phyloP scores from a whole-genome alignment of 768 basidiomycete genomes.

The Agrocybe pediades region DNA sequence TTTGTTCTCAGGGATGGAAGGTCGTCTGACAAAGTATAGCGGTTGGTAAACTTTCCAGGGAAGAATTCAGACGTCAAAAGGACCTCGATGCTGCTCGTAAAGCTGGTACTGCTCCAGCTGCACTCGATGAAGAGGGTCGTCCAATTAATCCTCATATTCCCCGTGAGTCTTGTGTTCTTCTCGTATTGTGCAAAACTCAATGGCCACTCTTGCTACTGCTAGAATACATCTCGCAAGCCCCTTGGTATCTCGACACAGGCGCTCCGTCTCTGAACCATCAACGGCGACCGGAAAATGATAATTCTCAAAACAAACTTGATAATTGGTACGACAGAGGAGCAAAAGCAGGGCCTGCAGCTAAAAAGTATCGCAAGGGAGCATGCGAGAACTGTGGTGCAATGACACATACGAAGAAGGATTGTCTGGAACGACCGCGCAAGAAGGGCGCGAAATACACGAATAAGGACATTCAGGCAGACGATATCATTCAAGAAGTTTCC shows the following conservation, averaged over 20 bases:
- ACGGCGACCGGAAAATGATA: constrained; percentile 71
- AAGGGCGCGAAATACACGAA: constrained; percentile 94
- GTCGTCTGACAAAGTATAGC: constrained; percentile 29
- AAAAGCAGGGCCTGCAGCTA: constrained; percentile 87
- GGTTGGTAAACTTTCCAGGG: constrained; percentile 86
- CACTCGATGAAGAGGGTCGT: constrained; percentile 91
- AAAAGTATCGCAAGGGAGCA: constrained; percentile 96
- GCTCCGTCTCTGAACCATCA: constrained; percentile 94
- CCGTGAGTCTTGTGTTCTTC: constrained; percentile 53
- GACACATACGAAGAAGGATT: constrained; percentile 90
- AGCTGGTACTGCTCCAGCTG: constrained; percentile 96
- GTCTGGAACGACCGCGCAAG: constrained; percentile 94
- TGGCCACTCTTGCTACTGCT: not conserved
- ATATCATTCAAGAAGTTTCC: constrained; percentile 80
- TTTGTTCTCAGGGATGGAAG: not conserved
- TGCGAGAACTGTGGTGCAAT: constrained; percentile 99
- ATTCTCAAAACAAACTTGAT: constrained; percentile 68
- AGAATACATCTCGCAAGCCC: constrained; percentile 99
- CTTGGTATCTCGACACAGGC: constrained; percentile 98
- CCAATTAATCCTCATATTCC: constrained; percentile 99
- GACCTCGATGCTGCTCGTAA: constrained; percentile 98
- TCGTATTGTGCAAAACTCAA: not conserved
- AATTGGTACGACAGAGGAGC: constrained; percentile 91
- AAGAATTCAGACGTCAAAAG: constrained; percentile 94
- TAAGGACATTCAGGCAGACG: constrained; percentile 89